Evolutionary conservation across 1,139 yeast species (phyloP), one percentile per base, ranked within the genome.

Genomic region (Nakaseomyces uthaithaninus): DNA sequence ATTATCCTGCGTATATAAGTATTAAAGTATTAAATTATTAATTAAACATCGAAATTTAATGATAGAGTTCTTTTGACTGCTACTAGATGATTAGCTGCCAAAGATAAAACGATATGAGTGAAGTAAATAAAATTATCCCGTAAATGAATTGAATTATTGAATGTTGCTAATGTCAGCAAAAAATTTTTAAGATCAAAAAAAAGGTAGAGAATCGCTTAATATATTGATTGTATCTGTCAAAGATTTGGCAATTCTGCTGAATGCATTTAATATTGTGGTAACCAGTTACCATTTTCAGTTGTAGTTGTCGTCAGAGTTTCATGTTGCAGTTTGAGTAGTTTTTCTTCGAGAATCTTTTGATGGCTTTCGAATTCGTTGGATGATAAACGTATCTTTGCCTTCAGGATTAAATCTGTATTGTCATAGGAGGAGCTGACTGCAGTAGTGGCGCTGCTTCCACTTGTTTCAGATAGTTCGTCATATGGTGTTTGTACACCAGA

Each of bases 281-380:
- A 31, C 35, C 35, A 31, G 35, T 31, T 31, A 31, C 35, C 35
- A 31, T 17, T 16, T 19, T 31, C 25, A n/a, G 25, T n/a, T 10
- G 35, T 31, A 5, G 35, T 19, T 5, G 35, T 19, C 15, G 35
- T 31, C 2, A 31, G 25, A 4, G 25, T n/a, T 31, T 31, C 35
- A 17, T 20, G 19, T 31, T 31, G 35, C 12, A 31, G 25, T 17
- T 31, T 31, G 10, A 31, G 35, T 20, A 31, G 18, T 20, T 31
- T 31, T 31, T 31, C 35, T 20, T 31, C 35, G 4, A 31, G 35
- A 7, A 31, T 11, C 17, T 12, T 19, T n/a, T 31, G 35, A 12
- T 31, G 35, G 3, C 25, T 4, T 12, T 24, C 25, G 12, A n/a
- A 31, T 19, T 17, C 35, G 20, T 31, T 20, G 9, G 35, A 12